These are phyloP conservation scores for Penicillium subrubescens DNA, from an alignment of 495 filamentous ascomycete species.

Conservation along the genomic window DNA sequence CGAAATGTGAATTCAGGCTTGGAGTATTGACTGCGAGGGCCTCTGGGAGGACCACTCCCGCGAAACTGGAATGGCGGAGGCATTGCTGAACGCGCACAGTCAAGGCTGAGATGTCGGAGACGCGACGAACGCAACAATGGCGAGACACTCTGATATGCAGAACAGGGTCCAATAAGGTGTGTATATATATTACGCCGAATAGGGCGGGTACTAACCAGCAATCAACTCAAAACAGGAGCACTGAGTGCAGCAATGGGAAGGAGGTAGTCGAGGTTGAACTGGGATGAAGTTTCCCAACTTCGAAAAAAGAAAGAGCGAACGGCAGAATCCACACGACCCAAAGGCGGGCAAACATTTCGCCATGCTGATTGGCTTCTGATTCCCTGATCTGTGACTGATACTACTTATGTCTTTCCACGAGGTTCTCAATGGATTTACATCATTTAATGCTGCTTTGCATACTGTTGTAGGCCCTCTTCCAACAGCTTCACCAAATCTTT, in stretches of 20 bases:
- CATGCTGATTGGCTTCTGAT: background rate
- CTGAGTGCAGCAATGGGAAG: background rate
- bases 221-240: background rate
- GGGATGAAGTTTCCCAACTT: background rate
- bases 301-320: background rate
- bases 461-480: conserved; percentile 23
- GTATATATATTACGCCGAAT: background rate
- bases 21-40: background rate
- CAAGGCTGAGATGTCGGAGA: background rate
- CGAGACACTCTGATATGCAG: too few species aligned
- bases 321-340: background rate
- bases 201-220: background rate
- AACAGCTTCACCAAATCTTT: conserved; percentile 39
- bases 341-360: conserved; percentile 5
- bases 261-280: background rate
- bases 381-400: too few species aligned
- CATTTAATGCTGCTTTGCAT: background rate
- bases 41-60: conserved; percentile 24
- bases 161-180: too few species aligned
- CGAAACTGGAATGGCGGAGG: conserved; percentile 45
- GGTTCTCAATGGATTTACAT: too few species aligned
- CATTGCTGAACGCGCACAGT: conserved; percentile 17
- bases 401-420: too few species aligned
- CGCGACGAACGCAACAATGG: background rate
- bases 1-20: conserved; percentile 51